Percentiles rank a stretch among this genome's conserved stretches.
Conservation (phyloP, 805 yeast species). For the Schwanniomyces polymorphus region DNA sequence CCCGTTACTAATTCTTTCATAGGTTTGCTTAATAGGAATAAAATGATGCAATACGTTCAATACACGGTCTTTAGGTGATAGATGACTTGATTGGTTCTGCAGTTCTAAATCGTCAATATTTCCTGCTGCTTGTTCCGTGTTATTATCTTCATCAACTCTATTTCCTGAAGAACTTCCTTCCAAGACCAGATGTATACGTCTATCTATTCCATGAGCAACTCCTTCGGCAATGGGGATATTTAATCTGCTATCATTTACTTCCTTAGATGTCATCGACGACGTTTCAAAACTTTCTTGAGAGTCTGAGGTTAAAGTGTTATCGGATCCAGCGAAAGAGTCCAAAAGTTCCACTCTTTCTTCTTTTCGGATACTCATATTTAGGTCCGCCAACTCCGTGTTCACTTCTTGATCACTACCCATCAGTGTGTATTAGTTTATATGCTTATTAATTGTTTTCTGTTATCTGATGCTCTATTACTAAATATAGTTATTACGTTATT, state of each 20-base stretch:
- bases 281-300: background rate
- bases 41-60: slow-evolving; percentile 30
- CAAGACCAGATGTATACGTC: slow-evolving; percentile 16
- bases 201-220: slow-evolving; percentile 13
- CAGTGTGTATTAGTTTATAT: background rate
- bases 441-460: background rate
- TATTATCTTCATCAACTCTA: background rate
- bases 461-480: background rate
- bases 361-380: background rate
- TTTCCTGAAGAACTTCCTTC: slow-evolving; percentile 14
- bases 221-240: slow-evolving; percentile 1
- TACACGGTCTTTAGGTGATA: slow-evolving; percentile 30
- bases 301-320: background rate
- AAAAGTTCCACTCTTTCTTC: background rate
- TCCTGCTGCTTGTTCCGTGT: background rate
- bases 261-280: background rate
- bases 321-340: background rate
- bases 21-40: slow-evolving; percentile 42
- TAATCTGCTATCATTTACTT: slow-evolving; percentile 5
- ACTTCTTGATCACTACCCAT: background rate
- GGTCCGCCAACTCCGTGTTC: background rate
- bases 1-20: slow-evolving; percentile 43
- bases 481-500: background rate
- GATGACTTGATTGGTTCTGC: slow-evolving; percentile 17
- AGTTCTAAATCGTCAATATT: slow-evolving; percentile 24